phyloP scores from a whole-genome alignment of 768 basidiomycete species.

The Gymnopilus junonius region DNA sequence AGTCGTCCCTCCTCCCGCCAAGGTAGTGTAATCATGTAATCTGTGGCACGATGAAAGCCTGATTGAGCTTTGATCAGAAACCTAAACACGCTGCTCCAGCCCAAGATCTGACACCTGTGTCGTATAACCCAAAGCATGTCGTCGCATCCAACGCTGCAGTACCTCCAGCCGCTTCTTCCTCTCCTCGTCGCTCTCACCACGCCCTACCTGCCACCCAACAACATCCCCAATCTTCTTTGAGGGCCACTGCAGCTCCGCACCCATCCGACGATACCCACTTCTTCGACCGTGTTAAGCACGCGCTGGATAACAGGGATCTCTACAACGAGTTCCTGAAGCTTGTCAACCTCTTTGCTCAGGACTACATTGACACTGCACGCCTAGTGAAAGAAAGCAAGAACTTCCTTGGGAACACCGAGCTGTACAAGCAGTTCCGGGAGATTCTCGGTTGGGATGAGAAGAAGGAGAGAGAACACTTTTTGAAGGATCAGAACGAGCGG shows the following conservation, averaged over 20 bases:
- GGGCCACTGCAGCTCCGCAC: slow-evolving; percentile 28
- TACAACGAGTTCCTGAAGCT: slow-evolving; percentile 96
- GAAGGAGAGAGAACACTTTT: slow-evolving; percentile 59
- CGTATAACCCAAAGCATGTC: slow-evolving; percentile 38
- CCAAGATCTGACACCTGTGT: slow-evolving; percentile 43
- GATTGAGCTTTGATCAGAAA: slow-evolving; percentile 31
- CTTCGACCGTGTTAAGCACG: slow-evolving; percentile 87
- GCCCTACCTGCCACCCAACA: slow-evolving; percentile 27
- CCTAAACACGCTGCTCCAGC: slow-evolving; percentile 39
- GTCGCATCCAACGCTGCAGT: slow-evolving; percentile 14
- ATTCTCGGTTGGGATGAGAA: slow-evolving; percentile 89
- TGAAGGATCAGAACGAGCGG: slow-evolving; percentile 49
- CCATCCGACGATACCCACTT: slow-evolving; percentile 67
- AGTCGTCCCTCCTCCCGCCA: slow-evolving; percentile 36
- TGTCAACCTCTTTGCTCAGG: slow-evolving; percentile 93
- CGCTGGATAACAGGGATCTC: slow-evolving; percentile 72
- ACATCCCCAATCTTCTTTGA: background rate
- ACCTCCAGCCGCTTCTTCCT: slow-evolving; percentile 29
- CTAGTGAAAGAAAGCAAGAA: slow-evolving; percentile 80
- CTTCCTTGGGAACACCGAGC: slow-evolving; percentile 78
- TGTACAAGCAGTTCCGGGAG: slow-evolving; percentile 81
- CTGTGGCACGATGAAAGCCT: slow-evolving; percentile 14
- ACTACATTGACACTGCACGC: slow-evolving; percentile 85
- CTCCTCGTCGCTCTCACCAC: slow-evolving; percentile 36
- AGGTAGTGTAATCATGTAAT: slow-evolving; percentile 35